phyloP scores from a whole-genome alignment of 495 filamentous ascomycete species.

The Annulohypoxylon stygium region DNA sequence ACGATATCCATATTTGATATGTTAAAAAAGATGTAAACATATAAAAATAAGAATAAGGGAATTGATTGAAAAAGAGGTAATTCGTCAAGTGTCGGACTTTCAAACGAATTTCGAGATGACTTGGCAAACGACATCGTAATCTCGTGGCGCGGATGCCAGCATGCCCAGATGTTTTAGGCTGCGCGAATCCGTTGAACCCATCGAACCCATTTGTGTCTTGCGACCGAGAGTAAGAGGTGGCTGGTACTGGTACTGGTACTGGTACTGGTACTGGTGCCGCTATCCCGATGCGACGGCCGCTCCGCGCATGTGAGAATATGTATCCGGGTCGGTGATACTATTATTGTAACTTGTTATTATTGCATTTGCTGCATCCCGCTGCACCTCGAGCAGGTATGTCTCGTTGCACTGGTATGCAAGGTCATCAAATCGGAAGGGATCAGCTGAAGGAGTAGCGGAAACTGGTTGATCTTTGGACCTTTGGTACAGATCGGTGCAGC shows the following conservation, averaged over 20 bases:
- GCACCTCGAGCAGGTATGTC: constrained; percentile 5
- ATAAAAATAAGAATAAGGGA: too few relatives aligned
- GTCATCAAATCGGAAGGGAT: constrained; percentile 35
- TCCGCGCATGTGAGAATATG: constrained; percentile 9
- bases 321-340: constrained; percentile 19
- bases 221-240: not conserved
- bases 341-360: constrained; percentile 26
- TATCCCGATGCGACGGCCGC: constrained; percentile 16
- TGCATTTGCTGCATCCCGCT: not conserved
- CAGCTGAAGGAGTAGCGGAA: constrained; percentile 34
- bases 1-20: constrained; percentile 2
- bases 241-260: not conserved
- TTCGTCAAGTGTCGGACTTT: constrained; percentile 12
- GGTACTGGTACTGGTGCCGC: constrained; percentile 17
- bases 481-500: constrained; percentile 38
- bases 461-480: constrained; percentile 23
- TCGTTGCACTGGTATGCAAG: constrained; percentile 28
- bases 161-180: not conserved
- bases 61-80: not conserved
- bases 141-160: constrained; percentile 29
- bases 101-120: constrained; percentile 5
- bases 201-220: not conserved
- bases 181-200: not conserved
- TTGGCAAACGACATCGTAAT: constrained; percentile 6
- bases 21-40: too few relatives aligned